phyloP scores from a whole-genome alignment of 371 early-diverging fungal genomes.

The Haplosporangium sp. region DNA sequence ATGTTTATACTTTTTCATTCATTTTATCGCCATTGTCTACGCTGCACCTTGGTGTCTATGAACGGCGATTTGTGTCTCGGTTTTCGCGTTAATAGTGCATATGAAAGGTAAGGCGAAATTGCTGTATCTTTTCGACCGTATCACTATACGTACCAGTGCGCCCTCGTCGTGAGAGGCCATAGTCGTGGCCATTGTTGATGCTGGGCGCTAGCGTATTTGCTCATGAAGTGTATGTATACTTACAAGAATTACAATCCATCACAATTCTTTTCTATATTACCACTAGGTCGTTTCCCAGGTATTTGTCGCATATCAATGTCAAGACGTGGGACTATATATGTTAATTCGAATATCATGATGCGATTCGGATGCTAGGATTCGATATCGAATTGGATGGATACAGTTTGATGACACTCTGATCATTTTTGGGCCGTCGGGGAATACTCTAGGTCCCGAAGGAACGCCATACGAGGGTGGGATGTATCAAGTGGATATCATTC shows the following conservation, averaged over 20 bases:
- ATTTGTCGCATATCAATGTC: neutral
- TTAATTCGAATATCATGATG: too few relatives aligned
- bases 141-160: too few relatives aligned
- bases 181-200: too few relatives aligned
- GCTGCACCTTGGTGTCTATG: neutral
- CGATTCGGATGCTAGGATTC: too few relatives aligned
- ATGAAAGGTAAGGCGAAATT: neutral
- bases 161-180: too few relatives aligned
- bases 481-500: slow-evolving; percentile 57
- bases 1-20: too few relatives aligned
- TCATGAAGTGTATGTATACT: too few relatives aligned
- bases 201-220: too few relatives aligned
- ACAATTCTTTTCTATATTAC: neutral
- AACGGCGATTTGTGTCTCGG: neutral
- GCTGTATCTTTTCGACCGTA: too few relatives aligned
- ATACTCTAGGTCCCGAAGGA: slow-evolving; percentile 38
- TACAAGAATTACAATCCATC: neutral
- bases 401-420: too few relatives aligned
- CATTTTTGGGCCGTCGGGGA: too few relatives aligned
- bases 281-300: slow-evolving; percentile 46
- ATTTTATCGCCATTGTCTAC: neutral
- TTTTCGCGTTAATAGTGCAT: neutral
- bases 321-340: neutral
- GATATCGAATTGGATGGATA: neutral
- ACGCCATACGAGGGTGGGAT: slow-evolving; percentile 57